These are phyloP conservation scores for Phytopythium oedochilum DNA, from an alignment of 352 stramenopile species.

Conservation along the genomic window DNA sequence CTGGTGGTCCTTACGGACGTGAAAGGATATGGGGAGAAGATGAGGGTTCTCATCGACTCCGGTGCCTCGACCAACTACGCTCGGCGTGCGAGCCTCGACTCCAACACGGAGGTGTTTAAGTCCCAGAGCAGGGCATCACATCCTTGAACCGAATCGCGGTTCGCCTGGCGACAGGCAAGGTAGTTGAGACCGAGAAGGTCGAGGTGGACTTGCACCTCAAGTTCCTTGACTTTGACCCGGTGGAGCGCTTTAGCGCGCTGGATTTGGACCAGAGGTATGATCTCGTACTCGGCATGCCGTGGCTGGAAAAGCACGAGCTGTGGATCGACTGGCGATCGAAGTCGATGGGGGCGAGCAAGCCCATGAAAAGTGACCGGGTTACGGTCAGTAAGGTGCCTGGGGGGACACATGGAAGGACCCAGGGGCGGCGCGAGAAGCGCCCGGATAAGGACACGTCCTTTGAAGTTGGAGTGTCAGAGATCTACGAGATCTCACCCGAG, in stretches of 20 bases:
- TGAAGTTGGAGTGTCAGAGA: too few relatives aligned
- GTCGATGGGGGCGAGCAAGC: too few relatives aligned
- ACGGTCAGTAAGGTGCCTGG: too few relatives aligned
- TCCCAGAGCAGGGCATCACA: too few relatives aligned
- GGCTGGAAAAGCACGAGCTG: background rate
- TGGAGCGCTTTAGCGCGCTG: background rate
- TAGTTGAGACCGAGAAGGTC: background rate
- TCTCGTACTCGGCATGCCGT: background rate
- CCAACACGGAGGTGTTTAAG: background rate
- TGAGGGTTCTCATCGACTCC: background rate
- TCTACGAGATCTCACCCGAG: too few relatives aligned
- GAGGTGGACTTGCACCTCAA: background rate
- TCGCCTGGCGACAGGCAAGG: background rate
- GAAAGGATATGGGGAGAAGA: background rate
- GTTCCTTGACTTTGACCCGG: background rate
- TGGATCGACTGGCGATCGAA: too few relatives aligned
- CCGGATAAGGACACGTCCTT: too few relatives aligned
- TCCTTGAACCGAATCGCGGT: background rate
- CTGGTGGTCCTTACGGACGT: background rate
- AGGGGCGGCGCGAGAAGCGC: too few relatives aligned
- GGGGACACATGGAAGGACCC: too few relatives aligned
- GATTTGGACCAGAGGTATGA: background rate
- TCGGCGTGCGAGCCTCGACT: background rate
- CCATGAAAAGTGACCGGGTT: too few relatives aligned
- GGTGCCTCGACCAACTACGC: background rate